These are phyloP conservation scores for Euphorbia corollata DNA, from an alignment of 441 rosid genomes.

Conservation along the genomic window DNA sequence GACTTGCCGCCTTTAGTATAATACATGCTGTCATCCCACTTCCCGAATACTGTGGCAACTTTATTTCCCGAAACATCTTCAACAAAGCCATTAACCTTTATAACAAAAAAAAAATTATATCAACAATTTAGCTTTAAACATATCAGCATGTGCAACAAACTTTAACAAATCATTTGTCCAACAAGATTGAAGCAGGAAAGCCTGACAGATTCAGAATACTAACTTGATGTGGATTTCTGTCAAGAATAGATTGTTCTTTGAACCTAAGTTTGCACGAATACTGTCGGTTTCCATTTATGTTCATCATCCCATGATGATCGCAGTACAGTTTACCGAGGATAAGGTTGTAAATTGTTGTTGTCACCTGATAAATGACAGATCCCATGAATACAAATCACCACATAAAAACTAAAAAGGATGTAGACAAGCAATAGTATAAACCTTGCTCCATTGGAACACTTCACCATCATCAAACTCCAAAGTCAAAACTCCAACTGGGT, in stretches of 20 bases:
- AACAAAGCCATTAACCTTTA: conserved; percentile 62
- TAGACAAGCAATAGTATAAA: conserved; percentile 23
- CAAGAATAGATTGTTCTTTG: conserved; percentile 81
- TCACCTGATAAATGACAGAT: conserved; percentile 50
- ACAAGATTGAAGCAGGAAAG: background rate
- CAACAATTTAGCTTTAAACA: conserved; percentile 40
- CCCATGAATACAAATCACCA: conserved; percentile 11
- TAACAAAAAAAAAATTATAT: conserved; percentile 23
- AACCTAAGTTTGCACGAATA: conserved; percentile 84
- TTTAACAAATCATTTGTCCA: background rate
- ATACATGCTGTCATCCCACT: conserved; percentile 88
- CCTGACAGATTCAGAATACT: conserved; percentile 17
- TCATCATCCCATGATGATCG: conserved; percentile 88
- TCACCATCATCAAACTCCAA: conserved; percentile 96
- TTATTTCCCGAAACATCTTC: conserved; percentile 65
- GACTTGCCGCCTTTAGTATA: conserved; percentile 44
- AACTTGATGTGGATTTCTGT: conserved; percentile 90
- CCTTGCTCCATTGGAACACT: conserved; percentile 93
- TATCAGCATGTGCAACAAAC: background rate
- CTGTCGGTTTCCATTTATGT: conserved; percentile 62
- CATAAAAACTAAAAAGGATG: conserved; percentile 15
- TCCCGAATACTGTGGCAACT: conserved; percentile 62
- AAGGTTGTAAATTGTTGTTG: conserved; percentile 82
- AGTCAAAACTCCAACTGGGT: conserved; percentile 77
- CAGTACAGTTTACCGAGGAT: conserved; percentile 86